These are phyloP conservation scores for Fusarium annulatum DNA, from an alignment of 2,329 filamentous ascomycete genomes.

Conservation along the genomic window DNA sequence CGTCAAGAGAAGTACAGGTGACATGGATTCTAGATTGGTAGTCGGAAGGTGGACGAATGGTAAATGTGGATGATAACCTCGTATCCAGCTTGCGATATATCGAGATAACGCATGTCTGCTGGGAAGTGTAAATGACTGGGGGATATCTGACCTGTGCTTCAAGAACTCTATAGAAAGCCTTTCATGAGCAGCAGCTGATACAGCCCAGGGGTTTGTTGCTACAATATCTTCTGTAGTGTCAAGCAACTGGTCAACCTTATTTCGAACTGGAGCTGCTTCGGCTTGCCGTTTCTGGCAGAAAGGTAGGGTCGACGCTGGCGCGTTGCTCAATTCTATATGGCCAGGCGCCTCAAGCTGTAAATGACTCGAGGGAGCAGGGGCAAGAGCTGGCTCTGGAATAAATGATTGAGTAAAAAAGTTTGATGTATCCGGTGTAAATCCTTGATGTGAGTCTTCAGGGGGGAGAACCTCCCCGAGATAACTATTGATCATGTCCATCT, in stretches of 20 bases:
- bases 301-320: background rate
- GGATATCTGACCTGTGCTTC: background rate
- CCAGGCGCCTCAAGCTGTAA: background rate
- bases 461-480: background rate
- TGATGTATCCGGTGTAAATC: background rate
- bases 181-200: background rate
- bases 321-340: background rate
- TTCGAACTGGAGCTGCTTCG: background rate
- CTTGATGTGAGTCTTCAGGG: background rate
- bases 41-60: constrained; percentile 20
- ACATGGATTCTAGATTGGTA: constrained; percentile 4
- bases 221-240: background rate
- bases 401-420: background rate
- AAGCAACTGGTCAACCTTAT: background rate
- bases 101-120: constrained; percentile 22
- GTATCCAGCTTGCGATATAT: constrained; percentile 24
- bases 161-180: background rate
- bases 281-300: background rate
- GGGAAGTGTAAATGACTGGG: background rate
- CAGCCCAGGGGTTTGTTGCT: background rate
- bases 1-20: background rate
- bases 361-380: background rate
- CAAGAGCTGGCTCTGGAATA: background rate
- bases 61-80: constrained; percentile 21
- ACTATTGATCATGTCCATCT: constrained; percentile 1